phyloP scores from a whole-genome alignment of 768 basidiomycete genomes.

The Calocybe cyanea region DNA sequence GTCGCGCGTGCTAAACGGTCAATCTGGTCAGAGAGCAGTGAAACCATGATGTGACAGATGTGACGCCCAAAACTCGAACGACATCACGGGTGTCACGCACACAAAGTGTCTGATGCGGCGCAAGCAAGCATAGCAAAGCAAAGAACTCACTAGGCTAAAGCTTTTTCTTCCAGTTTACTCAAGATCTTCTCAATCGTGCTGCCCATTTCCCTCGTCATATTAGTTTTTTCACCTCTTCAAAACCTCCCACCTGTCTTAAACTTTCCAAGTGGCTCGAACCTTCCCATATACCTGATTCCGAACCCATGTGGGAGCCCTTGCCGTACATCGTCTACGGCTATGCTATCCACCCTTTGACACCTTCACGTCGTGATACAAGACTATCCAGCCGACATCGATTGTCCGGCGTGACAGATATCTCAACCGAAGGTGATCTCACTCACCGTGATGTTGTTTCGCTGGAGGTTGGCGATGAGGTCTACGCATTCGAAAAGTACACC shows the following conservation, averaged over 20 bases:
- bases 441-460: constrained; percentile 79
- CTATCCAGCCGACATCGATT: constrained; percentile 52
- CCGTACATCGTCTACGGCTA: constrained; percentile 86
- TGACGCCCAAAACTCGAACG: background rate
- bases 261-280: background rate
- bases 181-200: no score
- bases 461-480: constrained; percentile 95
- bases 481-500: constrained; percentile 91
- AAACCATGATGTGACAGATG: constrained; percentile 36
- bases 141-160: no score
- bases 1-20: constrained; percentile 59
- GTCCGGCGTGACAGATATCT: constrained; percentile 62
- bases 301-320: constrained; percentile 48
- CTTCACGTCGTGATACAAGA: constrained; percentile 70
- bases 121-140: no score
- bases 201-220: no score
- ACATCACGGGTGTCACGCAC: background rate
- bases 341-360: constrained; percentile 79
- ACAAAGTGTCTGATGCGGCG: no score
- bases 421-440: constrained; percentile 57
- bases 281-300: constrained; percentile 9
- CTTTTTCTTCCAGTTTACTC: no score
- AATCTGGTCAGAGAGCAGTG: constrained; percentile 56
- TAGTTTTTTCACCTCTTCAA: no score
- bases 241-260: background rate